Conservation (phyloP, 2,329 filamentous ascomycete genomes). For the Teratosphaeria destructans region DNA sequence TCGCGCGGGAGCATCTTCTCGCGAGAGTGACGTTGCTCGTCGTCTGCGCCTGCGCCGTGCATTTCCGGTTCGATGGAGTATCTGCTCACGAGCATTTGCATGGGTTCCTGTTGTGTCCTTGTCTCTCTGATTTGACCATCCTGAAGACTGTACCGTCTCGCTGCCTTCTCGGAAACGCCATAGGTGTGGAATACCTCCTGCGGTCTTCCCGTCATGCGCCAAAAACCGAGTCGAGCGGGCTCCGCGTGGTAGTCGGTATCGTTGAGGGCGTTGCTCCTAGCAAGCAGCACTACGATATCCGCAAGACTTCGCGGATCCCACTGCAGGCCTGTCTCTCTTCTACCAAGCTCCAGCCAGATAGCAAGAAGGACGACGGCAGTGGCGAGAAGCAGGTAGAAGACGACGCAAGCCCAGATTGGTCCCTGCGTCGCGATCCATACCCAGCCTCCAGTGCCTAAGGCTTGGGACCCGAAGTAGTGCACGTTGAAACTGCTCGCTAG, state of each 20-base stretch:
- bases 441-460: slow-evolving; percentile 52
- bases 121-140: slow-evolving; percentile 40
- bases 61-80: background rate
- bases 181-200: slow-evolving; percentile 68
- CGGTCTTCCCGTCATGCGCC: slow-evolving; percentile 57
- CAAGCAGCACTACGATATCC: slow-evolving; percentile 67
- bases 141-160: slow-evolving; percentile 41
- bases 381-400: slow-evolving; percentile 59
- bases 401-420: slow-evolving; percentile 67
- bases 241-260: slow-evolving; percentile 42
- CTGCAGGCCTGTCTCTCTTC: slow-evolving; percentile 57
- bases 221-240: slow-evolving; percentile 65
- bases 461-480: slow-evolving; percentile 43
- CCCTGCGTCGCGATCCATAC: slow-evolving; percentile 70
- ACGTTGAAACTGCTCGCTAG: slow-evolving; percentile 66
- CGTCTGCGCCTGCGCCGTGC: slow-evolving; percentile 20
- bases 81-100: background rate
- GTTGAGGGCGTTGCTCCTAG: slow-evolving; percentile 65
- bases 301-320: slow-evolving; percentile 80
- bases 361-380: slow-evolving; percentile 48
- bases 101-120: slow-evolving; percentile 4
- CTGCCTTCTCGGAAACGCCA: slow-evolving; percentile 51
- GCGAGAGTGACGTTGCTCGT: slow-evolving; percentile 34
- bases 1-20: slow-evolving; percentile 19
- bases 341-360: slow-evolving; percentile 48